phyloP scores from a whole-genome alignment of 345 rosid genomes.

The Citropsis articulata region DNA sequence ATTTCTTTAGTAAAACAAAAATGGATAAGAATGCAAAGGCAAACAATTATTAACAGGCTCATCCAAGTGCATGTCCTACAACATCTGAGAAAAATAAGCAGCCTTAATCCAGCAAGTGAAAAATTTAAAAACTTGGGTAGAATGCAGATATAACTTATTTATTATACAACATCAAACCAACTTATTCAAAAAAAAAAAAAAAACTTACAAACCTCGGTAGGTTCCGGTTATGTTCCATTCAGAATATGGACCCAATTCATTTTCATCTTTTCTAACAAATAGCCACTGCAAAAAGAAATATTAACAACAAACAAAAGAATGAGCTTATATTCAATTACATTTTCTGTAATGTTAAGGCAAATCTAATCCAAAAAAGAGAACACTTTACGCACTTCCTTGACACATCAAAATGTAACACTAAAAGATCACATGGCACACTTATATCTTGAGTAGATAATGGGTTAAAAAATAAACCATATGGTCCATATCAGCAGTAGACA shows the following conservation, averaged over 20 bases:
- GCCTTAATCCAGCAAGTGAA: background rate
- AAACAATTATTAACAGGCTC: background rate
- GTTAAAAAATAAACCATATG: background rate
- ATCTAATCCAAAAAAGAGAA: background rate
- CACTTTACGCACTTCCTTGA: background rate
- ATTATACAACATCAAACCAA: background rate
- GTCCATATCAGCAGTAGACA: background rate
- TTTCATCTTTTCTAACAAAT: slow-evolving; percentile 57
- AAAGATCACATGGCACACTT: background rate
- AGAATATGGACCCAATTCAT: slow-evolving; percentile 63
- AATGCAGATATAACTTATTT: background rate
- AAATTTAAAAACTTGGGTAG: background rate
- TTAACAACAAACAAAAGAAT: slow-evolving; percentile 13
- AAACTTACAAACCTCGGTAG: slow-evolving; percentile 72
- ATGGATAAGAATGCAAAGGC: background rate
- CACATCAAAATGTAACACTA: background rate
- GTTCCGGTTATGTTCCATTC: slow-evolving; percentile 98
- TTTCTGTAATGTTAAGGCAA: background rate
- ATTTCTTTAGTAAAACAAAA: background rate
- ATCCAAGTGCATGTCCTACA: background rate
- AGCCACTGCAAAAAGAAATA: slow-evolving; percentile 69
- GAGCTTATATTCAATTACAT: background rate
- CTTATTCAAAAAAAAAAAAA: background rate
- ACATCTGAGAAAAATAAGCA: background rate
- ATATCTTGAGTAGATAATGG: background rate